Base-by-base conservation (phyloP, 2,329 filamentous ascomycete genomes). In the Clarireedia paspali region DNA sequence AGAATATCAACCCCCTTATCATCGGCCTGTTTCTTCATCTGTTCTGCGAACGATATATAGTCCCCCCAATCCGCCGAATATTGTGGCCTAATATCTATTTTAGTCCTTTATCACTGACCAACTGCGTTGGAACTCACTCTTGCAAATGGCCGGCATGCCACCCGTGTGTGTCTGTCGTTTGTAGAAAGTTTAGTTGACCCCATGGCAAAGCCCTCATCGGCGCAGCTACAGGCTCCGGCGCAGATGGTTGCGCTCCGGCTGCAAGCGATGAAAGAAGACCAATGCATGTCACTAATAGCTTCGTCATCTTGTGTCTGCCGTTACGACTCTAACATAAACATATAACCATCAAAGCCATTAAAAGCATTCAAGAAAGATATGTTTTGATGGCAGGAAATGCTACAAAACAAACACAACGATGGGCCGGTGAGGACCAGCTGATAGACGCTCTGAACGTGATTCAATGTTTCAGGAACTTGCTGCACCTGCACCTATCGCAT, bases 41-140 rank as follows among this genome's bases (percentile, higher is more conserved):
- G 90, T 38, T 86, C 77, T 36, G 91, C 83, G 68, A 99, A 96
- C 6, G 92, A 96, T 65, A 97, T 81, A 72, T 97, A 99, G 73
- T 99, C 94, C 57, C 94, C 94, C 91, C 94, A 97, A 71, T 99
- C 94, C 47, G 90, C 92, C 6, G 89, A 91, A 72, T 95, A 99
- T 58, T 94, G 92, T 2, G 90, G 79, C 74, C 87, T 90, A 60
- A 27, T 44, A 3, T 9, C 47, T 15, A 5, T 24, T 51, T 66
- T 48, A 68, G 55, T 20, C 26, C n/a, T 15, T 17, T n/a, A 5
- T n/a, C 7, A 48, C 5, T 24, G 10, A 20, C 6, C 23, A 23
- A 3, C 14, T 39, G 23, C 20, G 6, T 15, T 30, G 6, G 42
- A 23, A 49, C 79, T 67, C 75, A 90, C 85, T 99, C 94, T 75